Evolutionary conservation across 2,329 filamentous ascomycete species (phyloP).

Genomic region (Ceratocystis cubensis): DNA sequence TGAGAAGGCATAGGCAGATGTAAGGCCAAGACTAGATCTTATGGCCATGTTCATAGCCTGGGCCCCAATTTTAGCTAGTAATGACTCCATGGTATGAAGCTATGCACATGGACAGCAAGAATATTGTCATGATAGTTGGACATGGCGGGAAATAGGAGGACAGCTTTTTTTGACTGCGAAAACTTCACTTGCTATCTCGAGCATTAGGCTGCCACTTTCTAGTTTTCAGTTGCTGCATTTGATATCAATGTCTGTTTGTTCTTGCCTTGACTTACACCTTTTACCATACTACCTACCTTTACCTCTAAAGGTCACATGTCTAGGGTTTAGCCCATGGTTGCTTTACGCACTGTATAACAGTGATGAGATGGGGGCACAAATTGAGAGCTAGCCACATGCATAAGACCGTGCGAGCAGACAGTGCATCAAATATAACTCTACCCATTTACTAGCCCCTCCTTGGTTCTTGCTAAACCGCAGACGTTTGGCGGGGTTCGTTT

Average conservation of each 20-base stretch:
- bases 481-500: slow-evolving; percentile 11
- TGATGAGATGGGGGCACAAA: no score
- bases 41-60: slow-evolving; percentile 92
- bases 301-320: background rate
- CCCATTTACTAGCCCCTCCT: slow-evolving; percentile 10
- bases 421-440: background rate
- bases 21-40: slow-evolving; percentile 71
- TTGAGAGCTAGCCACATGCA: background rate
- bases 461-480: slow-evolving; percentile 3
- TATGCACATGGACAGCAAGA: background rate
- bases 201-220: background rate
- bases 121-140: background rate
- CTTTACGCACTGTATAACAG: background rate
- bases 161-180: background rate
- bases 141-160: background rate
- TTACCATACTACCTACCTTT: background rate
- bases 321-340: background rate
- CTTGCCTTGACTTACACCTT: background rate
- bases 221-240: background rate
- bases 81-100: slow-evolving; percentile 50
- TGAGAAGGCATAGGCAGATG: slow-evolving; percentile 70
- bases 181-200: background rate
- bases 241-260: background rate
- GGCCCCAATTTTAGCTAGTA: slow-evolving; percentile 40
- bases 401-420: background rate